These are phyloP conservation scores for Salix arbutifolia DNA, from an alignment of 345 rosid genomes.

Conservation along the genomic window DNA sequence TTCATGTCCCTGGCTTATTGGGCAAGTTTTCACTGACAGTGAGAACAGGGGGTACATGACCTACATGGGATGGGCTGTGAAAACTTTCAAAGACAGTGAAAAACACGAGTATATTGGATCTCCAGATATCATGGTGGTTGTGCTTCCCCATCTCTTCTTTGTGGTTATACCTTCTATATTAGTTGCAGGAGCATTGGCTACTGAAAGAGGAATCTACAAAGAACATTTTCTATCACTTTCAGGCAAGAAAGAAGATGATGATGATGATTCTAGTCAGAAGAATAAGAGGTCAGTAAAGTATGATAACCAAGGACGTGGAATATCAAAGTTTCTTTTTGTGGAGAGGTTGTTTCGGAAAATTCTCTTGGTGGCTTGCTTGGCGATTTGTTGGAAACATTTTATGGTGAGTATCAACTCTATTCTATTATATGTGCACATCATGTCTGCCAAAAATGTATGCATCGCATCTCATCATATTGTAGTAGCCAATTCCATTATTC, in stretches of 20 bases:
- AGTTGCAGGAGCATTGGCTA: conserved; percentile 50
- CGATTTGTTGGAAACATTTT: conserved; percentile 72
- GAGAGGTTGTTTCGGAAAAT: conserved; percentile 49
- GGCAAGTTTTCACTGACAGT: conserved; percentile 58
- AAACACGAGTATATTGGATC: conserved; percentile 55
- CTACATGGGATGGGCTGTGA: conserved; percentile 75
- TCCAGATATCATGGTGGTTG: conserved; percentile 81
- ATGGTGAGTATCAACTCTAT: conserved; percentile 39
- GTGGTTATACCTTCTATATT: conserved; percentile 62
- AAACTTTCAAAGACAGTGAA: conserved; percentile 22
- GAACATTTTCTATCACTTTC: conserved; percentile 47
- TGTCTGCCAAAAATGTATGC: not conserved
- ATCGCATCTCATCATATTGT: not conserved
- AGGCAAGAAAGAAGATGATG: conserved; percentile 66
- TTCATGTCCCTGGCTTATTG: conserved; percentile 69
- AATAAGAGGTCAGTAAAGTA: conserved; percentile 24
- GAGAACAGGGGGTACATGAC: conserved; percentile 69
- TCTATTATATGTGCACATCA: not conserved
- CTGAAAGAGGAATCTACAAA: conserved; percentile 58
- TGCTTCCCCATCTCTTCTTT: conserved; percentile 72
- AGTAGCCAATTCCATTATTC: not conserved
- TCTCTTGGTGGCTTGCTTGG: conserved; percentile 53
- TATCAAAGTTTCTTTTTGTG: conserved; percentile 25
- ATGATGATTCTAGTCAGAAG: conserved; percentile 30
- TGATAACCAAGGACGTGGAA: conserved; percentile 22